A percentile compares a stretch with the other conserved stretches of the same genome.
Evolutionary conservation across 1,284 basidiomycete genomes (phyloP).

Genomic region (Jaminaea rosea): DNA sequence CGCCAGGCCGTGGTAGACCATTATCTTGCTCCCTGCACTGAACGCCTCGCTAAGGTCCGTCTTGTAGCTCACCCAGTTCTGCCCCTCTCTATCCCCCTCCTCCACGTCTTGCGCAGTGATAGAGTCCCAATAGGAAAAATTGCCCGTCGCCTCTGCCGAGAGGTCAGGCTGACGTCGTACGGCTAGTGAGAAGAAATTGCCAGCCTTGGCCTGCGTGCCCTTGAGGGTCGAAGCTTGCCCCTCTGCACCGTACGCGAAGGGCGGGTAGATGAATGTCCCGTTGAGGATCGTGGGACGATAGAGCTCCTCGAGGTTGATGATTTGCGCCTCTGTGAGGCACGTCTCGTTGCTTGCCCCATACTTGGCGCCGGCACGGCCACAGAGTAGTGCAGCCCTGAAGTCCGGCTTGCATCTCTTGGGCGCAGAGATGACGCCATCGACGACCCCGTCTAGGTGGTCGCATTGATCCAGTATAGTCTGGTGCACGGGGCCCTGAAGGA

Average conservation of each 20-base stretch:
- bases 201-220: constrained; percentile 15
- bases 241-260: constrained; percentile 12
- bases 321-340: constrained; percentile 7
- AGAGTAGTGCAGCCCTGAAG: constrained; percentile 11
- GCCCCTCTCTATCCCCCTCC: constrained; percentile 5
- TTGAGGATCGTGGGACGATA: constrained; percentile 5
- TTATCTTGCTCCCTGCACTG: constrained; percentile 19
- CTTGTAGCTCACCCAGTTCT: constrained; percentile 3
- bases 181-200: constrained; percentile 37
- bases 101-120: constrained; percentile 14
- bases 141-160: constrained; percentile 1
- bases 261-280: constrained; percentile 8
- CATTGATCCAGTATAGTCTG: constrained; percentile 45
- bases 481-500: constrained; percentile 12
- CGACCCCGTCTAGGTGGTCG: constrained; percentile 47
- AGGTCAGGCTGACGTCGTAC: constrained; percentile 14
- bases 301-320: constrained; percentile 2
- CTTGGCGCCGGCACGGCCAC: constrained; percentile 1
- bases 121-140: constrained; percentile 6
- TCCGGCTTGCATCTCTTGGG: constrained; percentile 14
- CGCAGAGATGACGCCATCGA: constrained; percentile 46
- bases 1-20: constrained; percentile 21
- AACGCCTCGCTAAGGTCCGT: constrained; percentile 21
- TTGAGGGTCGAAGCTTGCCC: background rate
- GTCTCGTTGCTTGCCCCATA: background rate